Conservation (phyloP, 2,329 filamentous ascomycete species). For the Calonectria montana region DNA sequence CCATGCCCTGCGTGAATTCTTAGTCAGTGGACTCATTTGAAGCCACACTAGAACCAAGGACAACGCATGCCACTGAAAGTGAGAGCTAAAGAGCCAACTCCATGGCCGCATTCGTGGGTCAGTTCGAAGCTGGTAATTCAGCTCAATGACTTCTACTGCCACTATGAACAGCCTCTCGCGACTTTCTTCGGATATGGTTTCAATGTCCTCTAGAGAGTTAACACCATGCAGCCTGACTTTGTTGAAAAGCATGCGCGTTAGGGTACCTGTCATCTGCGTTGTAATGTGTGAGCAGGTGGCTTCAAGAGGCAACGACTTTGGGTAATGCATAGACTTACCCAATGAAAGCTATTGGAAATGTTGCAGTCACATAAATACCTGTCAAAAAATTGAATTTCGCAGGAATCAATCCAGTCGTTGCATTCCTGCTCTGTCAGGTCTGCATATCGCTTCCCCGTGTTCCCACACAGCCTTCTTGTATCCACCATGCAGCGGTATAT, state of each 20-base stretch:
- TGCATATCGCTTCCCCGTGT: conserved; percentile 7
- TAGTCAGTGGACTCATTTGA: conserved; percentile 8
- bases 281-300: background rate
- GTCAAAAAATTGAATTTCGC: conserved; percentile 7
- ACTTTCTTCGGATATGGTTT: background rate
- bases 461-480: conserved; percentile 4
- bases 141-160: conserved; percentile 19
- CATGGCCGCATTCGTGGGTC: conserved; percentile 12
- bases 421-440: conserved; percentile 6
- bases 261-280: conserved; percentile 6
- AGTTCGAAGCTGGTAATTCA: conserved; percentile 20
- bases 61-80: conserved; percentile 21
- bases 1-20: conserved; percentile 12
- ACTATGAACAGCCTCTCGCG: conserved; percentile 10
- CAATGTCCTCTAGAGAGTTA: background rate
- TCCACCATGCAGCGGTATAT: conserved; percentile 20
- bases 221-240: conserved; percentile 14
- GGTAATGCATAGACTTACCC: background rate
- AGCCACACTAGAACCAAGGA: conserved; percentile 21
- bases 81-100: conserved; percentile 22
- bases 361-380: conserved; percentile 6
- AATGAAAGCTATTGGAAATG: conserved; percentile 11
- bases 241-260: conserved; percentile 20
- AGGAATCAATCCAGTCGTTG: conserved; percentile 13
- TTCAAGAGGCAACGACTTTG: background rate